A percentile compares a stretch with the other conserved stretches of the same genome.
These are phyloP conservation scores for Lignosus rhinocerotis DNA, from an alignment of 1,284 basidiomycete genomes.

Conservation along the genomic window DNA sequence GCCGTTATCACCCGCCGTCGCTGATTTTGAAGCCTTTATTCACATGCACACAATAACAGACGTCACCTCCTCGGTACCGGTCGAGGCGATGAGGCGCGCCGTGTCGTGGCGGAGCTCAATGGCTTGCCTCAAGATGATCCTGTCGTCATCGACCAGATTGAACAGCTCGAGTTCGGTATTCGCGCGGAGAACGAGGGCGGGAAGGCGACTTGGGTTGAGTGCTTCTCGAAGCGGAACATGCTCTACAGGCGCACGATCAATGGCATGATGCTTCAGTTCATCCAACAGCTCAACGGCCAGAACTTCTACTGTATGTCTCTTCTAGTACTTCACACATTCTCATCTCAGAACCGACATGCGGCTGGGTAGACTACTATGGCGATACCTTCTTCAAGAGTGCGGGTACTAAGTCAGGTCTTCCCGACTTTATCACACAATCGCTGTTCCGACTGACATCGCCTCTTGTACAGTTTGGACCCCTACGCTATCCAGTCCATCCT, in stretches of 20 bases:
- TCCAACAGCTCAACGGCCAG: slow-evolving; percentile 78
- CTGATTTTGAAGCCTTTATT: not conserved
- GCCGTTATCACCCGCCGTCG: not conserved
- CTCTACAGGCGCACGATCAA: slow-evolving; percentile 74
- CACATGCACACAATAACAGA: slow-evolving; percentile 33
- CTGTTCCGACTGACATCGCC: not conserved
- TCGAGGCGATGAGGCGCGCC: slow-evolving; percentile 52
- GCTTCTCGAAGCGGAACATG: slow-evolving; percentile 69
- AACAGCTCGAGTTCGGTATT: slow-evolving; percentile 72
- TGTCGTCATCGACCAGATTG: slow-evolving; percentile 63
- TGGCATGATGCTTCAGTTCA: slow-evolving; percentile 82
- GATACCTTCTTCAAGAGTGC: slow-evolving; percentile 83
- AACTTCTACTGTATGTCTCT: slow-evolving; percentile 66
- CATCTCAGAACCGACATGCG: not conserved
- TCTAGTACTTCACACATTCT: too few relatives aligned
- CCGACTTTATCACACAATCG: not conserved
- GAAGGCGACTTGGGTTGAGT: slow-evolving; percentile 77
- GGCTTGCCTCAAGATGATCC: slow-evolving; percentile 60
- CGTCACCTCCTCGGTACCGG: slow-evolving; percentile 63
- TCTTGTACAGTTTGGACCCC: slow-evolving; percentile 50
- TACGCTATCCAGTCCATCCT: slow-evolving; percentile 76
- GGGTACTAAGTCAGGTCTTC: slow-evolving; percentile 47
- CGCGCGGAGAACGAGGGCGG: slow-evolving; percentile 73
- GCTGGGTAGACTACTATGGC: slow-evolving; percentile 66
- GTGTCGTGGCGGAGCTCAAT: slow-evolving; percentile 68